Base-by-base conservation (phyloP, 208 protist genomes). In the Acanthamoeba lenticulata region DNA sequence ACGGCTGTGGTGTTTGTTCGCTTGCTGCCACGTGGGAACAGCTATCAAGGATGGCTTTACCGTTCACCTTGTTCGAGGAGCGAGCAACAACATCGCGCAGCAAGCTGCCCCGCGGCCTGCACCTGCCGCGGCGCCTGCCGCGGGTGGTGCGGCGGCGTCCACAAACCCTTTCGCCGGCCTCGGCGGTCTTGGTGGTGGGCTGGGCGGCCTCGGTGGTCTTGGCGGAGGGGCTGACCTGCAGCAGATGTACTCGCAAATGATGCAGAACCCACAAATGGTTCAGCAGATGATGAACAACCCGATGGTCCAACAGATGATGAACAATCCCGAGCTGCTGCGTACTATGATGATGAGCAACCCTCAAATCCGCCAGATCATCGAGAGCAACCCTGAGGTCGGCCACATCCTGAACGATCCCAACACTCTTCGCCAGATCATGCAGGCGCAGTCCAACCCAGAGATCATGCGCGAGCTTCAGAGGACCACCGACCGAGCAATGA, bases 401-500 rank as follows among this genome's bases (percentile, higher is more conserved):
- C 67, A 88, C 36, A 85, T 96, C 27, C 47, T 98, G 11, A 96
- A 96, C 32, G 97, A 98, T 92, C 97, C 97, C 44, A 83, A 96
- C 24, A 97, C 94, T 29, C 69, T 98, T 7, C 60, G 97, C 55
- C 96, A 98, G 94, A 85, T 93, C 13, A 94, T 98, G 74, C 94
- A 98, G 49, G 96, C 98, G 52, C 95, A 97, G 83, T 85, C 96
- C 67, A 98, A 98, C 94, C 98, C 98, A 69, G 83, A 94, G 52
- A 47, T 98, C 9, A 97, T 98, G 95, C 49, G 89, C 65, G 98
- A 98, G 94, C 98, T 98, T 95, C 97, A 97, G 96, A 83, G 97
- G 52, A 96, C 97, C 72, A 95, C 91, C 13, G 98, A 98, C 81
- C 69, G 95, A 72, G 96, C 97, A 1, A 97, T 98, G 96, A 94